These are phyloP conservation scores for Mortierella sp. DNA, from an alignment of 371 early-diverging fungal species.

Conservation along the genomic window DNA sequence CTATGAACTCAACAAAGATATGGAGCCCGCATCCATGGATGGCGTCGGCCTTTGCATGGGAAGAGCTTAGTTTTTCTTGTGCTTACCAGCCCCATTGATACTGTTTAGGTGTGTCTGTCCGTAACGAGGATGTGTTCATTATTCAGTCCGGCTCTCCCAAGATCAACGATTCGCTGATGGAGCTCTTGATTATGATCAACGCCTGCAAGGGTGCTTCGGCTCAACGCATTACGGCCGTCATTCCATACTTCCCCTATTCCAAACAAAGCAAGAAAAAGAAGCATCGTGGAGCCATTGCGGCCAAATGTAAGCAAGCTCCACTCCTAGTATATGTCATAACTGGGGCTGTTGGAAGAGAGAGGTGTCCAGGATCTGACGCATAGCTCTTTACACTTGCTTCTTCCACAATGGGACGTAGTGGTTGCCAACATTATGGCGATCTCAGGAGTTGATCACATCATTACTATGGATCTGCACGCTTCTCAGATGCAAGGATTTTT, in stretches of 20 bases:
- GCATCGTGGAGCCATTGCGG: constrained; percentile 92
- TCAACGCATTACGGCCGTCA: constrained; percentile 86
- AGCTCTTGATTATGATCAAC: constrained; percentile 95
- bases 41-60: no score
- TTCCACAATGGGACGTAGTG: no score
- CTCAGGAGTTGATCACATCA: constrained; percentile 96
- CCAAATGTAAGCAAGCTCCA: constrained; percentile 75
- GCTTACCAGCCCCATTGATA: no score
- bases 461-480: constrained; percentile 96
- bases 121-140: constrained; percentile 96
- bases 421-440: constrained; percentile 95
- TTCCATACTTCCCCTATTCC: constrained; percentile 97
- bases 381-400: no score
- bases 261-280: constrained; percentile 98
- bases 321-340: neutral
- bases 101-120: constrained; percentile 93
- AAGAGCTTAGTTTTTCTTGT: no score
- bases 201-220: constrained; percentile 93
- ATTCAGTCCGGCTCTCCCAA: constrained; percentile 91
- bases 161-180: constrained; percentile 97
- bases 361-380: no score
- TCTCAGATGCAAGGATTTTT: constrained; percentile 98
- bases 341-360: neutral
- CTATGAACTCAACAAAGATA: no score
- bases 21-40: no score